phyloP scores from a whole-genome alignment of 441 rosid genomes.

The Biscutella auriculata region DNA sequence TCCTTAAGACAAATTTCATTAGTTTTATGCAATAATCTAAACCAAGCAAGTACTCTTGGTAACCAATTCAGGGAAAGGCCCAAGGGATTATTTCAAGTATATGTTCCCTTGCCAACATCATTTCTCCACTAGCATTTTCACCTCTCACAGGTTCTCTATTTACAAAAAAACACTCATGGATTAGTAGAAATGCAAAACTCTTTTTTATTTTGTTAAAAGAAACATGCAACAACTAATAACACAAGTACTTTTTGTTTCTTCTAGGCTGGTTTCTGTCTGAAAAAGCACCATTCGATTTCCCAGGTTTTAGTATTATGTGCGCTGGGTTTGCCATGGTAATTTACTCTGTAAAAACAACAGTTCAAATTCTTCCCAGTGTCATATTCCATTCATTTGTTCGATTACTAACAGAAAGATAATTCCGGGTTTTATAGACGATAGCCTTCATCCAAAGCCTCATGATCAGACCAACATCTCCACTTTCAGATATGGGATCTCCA shows the following conservation, averaged over 20 bases:
- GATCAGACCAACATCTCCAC: conserved; percentile 51
- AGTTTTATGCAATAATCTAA: no score
- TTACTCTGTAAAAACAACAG: no score
- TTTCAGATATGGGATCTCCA: conserved; percentile 18
- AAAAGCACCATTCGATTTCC: conserved; percentile 67
- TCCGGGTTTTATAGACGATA: conserved; percentile 30
- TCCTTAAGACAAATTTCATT: no score
- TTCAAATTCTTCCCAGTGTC: no score
- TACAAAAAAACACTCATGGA: no score
- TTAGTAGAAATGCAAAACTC: no score
- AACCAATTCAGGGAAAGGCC: conserved; percentile 60
- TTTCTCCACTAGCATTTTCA: conserved; percentile 65
- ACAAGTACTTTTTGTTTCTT: neutral
- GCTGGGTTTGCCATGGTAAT: conserved; percentile 53
- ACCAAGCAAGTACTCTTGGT: no score
- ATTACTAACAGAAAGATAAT: neutral
- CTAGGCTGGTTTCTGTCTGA: conserved; percentile 79
- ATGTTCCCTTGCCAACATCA: conserved; percentile 54
- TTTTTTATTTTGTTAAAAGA: neutral
- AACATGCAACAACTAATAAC: neutral
- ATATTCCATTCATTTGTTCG: neutral
- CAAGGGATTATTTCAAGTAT: conserved; percentile 85
- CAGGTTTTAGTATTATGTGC: conserved; percentile 87
- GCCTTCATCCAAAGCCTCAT: conserved; percentile 65
- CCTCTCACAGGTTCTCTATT: conserved; percentile 59